Base-by-base conservation (phyloP, 2,329 filamentous ascomycete species). In the Hymenoscyphus fructigenus region DNA sequence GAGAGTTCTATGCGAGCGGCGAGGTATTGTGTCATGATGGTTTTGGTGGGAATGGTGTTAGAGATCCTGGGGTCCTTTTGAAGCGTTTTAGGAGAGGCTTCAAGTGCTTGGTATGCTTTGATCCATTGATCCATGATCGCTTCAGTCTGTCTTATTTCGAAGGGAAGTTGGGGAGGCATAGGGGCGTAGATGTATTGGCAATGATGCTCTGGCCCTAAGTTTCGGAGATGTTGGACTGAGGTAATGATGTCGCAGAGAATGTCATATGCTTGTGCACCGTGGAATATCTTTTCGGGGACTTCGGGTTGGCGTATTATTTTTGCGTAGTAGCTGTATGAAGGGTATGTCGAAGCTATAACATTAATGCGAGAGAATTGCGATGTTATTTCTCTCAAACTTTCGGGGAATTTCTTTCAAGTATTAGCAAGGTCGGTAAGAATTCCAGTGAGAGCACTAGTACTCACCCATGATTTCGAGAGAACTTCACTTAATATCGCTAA, bases 11-110 rank as follows among this genome's bases (percentile, higher is more conserved):
- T 36, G 26, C 55, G 55, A 20, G 55, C 55, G 10, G 55, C 55
- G 26, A 34, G 55, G 17, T 57, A 57, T 32, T 34, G 55, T 14
- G 55, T 57, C 55, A 57, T 57, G 28, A 57, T 57, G 20, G 55
- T 57, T 20, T 17, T 36, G 4, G 55, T n/a, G 6, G 28, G 15
- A 36, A 57, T 57, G 28, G 28, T 20, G 26, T 34, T 57, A 0
- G 44, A 57, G 3, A 26, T 26, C 15, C 50, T 55, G 50, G 15
- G n/a, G 5, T 20, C 12, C 26, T n/a, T n/a, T 12, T 1, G 14
- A 5, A 20, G 34, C 1, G 12, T 23, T 36, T 36, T 20, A 1
- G 44, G 55, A 32, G 29, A n/a, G 9, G 55, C 34, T 32, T 57
- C 28, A 20, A 57, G 29, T 5, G n/a, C 34, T 20, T n/a, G 36